Base-by-base conservation (phyloP, 306 rosid genomes). In the Quercus mongolica region DNA sequence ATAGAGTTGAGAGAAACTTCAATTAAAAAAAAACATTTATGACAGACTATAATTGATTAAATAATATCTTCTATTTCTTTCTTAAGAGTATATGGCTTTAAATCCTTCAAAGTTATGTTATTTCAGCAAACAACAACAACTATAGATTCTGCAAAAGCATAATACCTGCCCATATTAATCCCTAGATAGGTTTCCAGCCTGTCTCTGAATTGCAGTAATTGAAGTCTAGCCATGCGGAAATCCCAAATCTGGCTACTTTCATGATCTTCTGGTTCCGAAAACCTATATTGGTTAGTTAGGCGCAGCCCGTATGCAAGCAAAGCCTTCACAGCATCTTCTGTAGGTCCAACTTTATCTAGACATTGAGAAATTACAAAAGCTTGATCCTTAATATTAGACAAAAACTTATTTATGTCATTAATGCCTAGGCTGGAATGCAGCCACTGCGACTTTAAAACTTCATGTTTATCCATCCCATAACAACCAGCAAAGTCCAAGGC, bases 101-200 rank as follows among this genome's bases (percentile, higher is more conserved):
- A 56, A 63, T 28, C 51, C 68, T 55, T 56, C 11, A 17, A 77
- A 84, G 79, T 74, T 69, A 20, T 31, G n/a, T 67, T 17, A 67
- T 35, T 35, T 35, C 72, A 17, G 52, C 72, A 67, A 67, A 4
- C 54, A 76, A 38, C 14, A 51, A 79, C 58, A 33, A 69, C 44
- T 20, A 52, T 54, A 83, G 76, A 74, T 80, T 75, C 74, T 19
- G 73, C 58, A 20, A 71, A 49, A 59, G 59, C 74, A 58, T 26
- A 14, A 46, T 90, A 93, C 99, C 99, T 95, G 92, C 98, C 99
- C 99, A 93, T 95, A 82, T 93, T 95, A 86, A 95, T 88, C 82
- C 99, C 99, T 19, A 95, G 92, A 86, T 79, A 93, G 38, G 99
- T 95, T 86, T 91, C 99, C 88, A 95, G 87, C 84, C 87, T 90